Evolutionary conservation across 2,329 filamentous ascomycete genomes (phyloP).

Genomic region (Alternaria atra): DNA sequence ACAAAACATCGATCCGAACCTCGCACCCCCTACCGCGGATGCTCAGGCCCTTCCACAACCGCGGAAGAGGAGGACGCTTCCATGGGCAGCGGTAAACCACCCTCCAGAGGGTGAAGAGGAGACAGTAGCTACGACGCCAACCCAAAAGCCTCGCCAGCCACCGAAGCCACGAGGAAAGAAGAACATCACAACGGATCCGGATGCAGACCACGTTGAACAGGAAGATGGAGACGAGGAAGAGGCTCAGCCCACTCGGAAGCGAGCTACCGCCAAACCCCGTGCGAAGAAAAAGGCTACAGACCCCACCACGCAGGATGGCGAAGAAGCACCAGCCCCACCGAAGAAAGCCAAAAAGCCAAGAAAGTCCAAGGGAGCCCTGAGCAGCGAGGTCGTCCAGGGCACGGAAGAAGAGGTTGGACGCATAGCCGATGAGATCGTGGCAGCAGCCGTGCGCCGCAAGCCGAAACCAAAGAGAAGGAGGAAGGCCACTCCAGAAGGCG

Average conservation of each 20-base stretch:
- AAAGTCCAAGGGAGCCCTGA: constrained; percentile 32
- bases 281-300: constrained; percentile 28
- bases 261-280: constrained; percentile 26
- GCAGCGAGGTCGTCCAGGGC: constrained; percentile 12
- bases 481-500: constrained; percentile 21
- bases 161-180: constrained; percentile 23
- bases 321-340: constrained; percentile 16
- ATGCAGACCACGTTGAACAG: constrained; percentile 18
- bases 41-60: constrained; percentile 16
- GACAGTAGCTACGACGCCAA: constrained; percentile 10
- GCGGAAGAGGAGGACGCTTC: constrained; percentile 19
- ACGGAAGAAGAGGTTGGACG: constrained; percentile 20
- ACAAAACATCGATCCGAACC: neutral
- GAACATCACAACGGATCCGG: constrained; percentile 6
- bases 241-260: constrained; percentile 17
- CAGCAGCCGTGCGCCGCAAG: constrained; percentile 21
- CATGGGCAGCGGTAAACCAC: constrained; percentile 46
- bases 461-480: constrained; percentile 30
- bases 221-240: constrained; percentile 24
- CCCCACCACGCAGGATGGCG: constrained; percentile 20
- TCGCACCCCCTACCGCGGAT: neutral
- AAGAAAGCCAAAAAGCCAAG: constrained; percentile 45
- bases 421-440: constrained; percentile 20
- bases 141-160: constrained; percentile 23
- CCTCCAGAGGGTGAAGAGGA: constrained; percentile 24